These are phyloP conservation scores for Solioccasus polychromus DNA, from an alignment of 768 basidiomycete genomes.

Conservation along the genomic window DNA sequence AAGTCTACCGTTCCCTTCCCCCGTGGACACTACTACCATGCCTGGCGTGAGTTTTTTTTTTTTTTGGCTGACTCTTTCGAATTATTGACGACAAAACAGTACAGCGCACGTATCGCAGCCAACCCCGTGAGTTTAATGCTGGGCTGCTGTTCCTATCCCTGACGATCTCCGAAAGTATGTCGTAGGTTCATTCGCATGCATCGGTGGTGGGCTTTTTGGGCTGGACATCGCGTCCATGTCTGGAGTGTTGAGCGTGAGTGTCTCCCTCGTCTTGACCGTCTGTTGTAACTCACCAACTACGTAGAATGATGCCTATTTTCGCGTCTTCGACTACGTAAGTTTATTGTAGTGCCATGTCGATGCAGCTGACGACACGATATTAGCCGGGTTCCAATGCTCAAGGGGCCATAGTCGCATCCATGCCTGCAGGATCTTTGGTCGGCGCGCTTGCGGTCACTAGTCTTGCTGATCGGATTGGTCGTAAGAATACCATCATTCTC, in stretches of 20 bases:
- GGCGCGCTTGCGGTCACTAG: constrained; percentile 62
- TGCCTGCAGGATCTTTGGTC: constrained; percentile 69
- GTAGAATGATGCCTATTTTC: constrained; percentile 28
- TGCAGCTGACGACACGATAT: constrained; percentile 6
- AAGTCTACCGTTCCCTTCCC: neutral
- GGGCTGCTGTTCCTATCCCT: neutral
- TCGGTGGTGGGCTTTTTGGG: constrained; percentile 77
- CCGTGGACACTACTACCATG: constrained; percentile 15
- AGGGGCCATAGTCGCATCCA: constrained; percentile 74
- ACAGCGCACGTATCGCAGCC: constrained; percentile 52
- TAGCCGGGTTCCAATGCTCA: constrained; percentile 53
- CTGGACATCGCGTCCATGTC: constrained; percentile 85
- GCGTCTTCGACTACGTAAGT: constrained; percentile 26
- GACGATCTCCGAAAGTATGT: constrained; percentile 50
- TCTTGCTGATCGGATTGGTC: constrained; percentile 63
- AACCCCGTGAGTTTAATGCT: constrained; percentile 45
- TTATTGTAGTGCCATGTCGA: neutral
- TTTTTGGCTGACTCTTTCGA: neutral
- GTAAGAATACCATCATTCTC: constrained; percentile 64
- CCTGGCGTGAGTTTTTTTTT: constrained; percentile 19
- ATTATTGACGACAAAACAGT: constrained; percentile 33
- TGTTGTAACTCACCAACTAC: neutral
- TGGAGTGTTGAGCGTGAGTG: constrained; percentile 57
- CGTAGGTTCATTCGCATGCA: constrained; percentile 79
- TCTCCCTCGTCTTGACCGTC: neutral